A percentile compares a stretch with the other conserved stretches of the same genome.
phyloP scores from a whole-genome alignment of 2,329 filamentous ascomycete species.

The Aspergillus bombycis region DNA sequence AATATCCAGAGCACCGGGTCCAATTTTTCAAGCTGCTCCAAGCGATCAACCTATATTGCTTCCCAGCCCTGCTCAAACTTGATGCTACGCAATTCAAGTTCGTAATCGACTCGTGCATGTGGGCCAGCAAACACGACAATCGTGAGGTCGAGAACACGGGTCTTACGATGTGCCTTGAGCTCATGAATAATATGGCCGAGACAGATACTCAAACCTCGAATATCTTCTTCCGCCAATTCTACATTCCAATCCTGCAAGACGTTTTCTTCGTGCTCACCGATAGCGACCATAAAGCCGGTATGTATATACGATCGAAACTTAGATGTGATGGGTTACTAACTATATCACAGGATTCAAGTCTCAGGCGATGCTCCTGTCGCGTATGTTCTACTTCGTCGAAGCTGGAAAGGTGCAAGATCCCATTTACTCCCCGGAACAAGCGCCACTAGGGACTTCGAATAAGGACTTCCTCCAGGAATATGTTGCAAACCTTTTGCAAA shows the following conservation, averaged over 20 bases:
- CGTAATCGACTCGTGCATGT: constrained; percentile 98
- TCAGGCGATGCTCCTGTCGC: constrained; percentile 88
- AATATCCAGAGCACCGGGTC: constrained; percentile 98
- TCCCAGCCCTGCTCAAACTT: constrained; percentile 89
- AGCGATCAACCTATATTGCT: constrained; percentile 96
- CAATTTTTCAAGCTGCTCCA: constrained; percentile 98
- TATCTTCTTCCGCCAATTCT: constrained; percentile 98
- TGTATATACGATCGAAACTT: constrained; percentile 18
- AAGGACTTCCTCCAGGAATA: constrained; percentile 88
- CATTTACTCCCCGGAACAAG: constrained; percentile 84
- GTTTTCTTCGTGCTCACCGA: constrained; percentile 98
- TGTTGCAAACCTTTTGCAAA: constrained; percentile 80
- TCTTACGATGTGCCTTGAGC: constrained; percentile 95
- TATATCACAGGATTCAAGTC: constrained; percentile 76
- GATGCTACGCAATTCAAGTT: constrained; percentile 98
- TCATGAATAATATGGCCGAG: constrained; percentile 97
- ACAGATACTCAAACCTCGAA: constrained; percentile 84
- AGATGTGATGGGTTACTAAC: constrained; percentile 4
- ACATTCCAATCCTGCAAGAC: constrained; percentile 91
- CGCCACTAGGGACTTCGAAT: constrained; percentile 80
- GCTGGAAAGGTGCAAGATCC: constrained; percentile 88
- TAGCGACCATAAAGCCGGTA: constrained; percentile 91
- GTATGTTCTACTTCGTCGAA: constrained; percentile 96
- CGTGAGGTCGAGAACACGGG: constrained; percentile 95
- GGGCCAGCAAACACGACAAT: constrained; percentile 99